Base-by-base conservation (phyloP, 805 yeast genomes). In the Saccharomycopsis microspora region DNA sequence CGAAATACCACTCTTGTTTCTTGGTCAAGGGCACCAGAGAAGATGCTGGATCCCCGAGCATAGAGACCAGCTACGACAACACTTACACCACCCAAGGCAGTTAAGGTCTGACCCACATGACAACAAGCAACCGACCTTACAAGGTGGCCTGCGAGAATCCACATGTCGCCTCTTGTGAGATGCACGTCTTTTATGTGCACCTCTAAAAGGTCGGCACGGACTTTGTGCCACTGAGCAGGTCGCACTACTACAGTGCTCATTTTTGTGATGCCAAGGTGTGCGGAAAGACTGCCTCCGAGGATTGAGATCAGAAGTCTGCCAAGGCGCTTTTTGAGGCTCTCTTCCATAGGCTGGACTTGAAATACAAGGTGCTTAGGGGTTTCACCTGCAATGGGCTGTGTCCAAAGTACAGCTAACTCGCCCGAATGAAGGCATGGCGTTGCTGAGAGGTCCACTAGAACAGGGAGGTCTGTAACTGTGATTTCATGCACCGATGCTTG, bases 161-260 rank as follows among this genome's bases (percentile, higher is more conserved):
- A 93, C 88, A 89, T 90, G 56, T 87, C 93, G 51, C 95, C 96
- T 55, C 98, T 68, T 3, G 95, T 78, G 10, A 93, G 65, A 54
- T 83, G 77, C 27, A 86, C 70, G 57, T 93, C 97, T 56, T 80
- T 85, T 46, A 87, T 74, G 59, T 79, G 79, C 4, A 93, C 64
- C 58, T 93, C 97, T 3, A 89, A 75, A 3, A 86, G 72, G 56
- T 93, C 96, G 1, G 89, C 83, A 52, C 77, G 82, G n/a, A 75
- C 81, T 1, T 69, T 62, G 5, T 65, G 63, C 40, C 45, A 37
- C 4, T 11, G 19, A 19, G 61, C 71, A 43, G 65, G 67, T 55
- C 69, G 68, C 3, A 89, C 76, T 55, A 71, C 68, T 2, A 86
- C 89, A 34, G 71, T 73, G 32, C 83, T 73, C 49, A 95, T 66